Evolutionary conservation across 768 basidiomycete species (phyloP), one percentile per base, ranked within the genome.

Genomic region (Aureoboletus auriporus): DNA sequence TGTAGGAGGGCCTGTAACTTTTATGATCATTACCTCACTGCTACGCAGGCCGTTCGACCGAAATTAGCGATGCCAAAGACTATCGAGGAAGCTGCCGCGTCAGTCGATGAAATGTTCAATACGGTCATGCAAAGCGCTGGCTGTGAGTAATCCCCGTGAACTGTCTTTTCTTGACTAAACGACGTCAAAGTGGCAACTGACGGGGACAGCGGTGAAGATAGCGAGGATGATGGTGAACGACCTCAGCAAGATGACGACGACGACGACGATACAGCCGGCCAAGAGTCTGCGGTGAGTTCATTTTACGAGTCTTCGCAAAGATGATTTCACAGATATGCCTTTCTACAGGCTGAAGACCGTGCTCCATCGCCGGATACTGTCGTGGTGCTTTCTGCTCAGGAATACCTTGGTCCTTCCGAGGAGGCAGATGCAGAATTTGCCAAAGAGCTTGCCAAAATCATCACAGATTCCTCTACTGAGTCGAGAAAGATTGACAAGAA

Each of bases 361-460:
- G 79, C 87, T 0, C 81, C 86, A 4, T 92, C 90, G 12, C 92
- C 92, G 5, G 92, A 94, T n/a, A 70, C 82, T 42, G 79, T 87
- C 10, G 77, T 93, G 10, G 75, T 93, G 37, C 77, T 85, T 30
- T 82, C 83, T 27, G 69, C 75, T 27, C 81, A 86, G 56, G 91
- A 93, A 60, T 73, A 76, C 47, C 72, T 90, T 35, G 92, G 91
- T 7, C 88, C 90, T 1, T 83, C 87, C 8, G 86, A 91, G 55
- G 93, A 94, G 61, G 92, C 88, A 16, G 89, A 95, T 40, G 88
- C 84, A 2, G 95, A 94, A 30, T 99, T 99, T 60, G 89, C 86
- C 8, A 92, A 92, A 64, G 96, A 98, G 64, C 78, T 99, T 16
- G 93, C 95, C 3, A 97, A 89, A 71, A 83, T 99, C 72, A 83